Conservation (phyloP, 2,329 filamentous ascomycete genomes). For the Thelonectria rubi region DNA sequence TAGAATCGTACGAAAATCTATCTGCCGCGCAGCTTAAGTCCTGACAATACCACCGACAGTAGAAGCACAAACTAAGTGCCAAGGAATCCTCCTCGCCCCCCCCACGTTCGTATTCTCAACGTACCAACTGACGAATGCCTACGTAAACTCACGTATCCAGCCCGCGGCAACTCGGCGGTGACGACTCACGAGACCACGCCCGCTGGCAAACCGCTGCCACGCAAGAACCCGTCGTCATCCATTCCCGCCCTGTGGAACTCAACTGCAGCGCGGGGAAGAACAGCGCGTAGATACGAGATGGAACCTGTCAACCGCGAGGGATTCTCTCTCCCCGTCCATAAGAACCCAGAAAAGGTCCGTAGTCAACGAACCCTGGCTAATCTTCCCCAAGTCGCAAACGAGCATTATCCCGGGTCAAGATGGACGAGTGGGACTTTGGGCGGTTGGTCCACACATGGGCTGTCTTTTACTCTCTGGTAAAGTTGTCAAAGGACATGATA, state of each 20-base stretch:
- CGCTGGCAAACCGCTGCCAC: constrained; percentile 4
- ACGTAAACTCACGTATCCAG: constrained; percentile 1
- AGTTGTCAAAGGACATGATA: neutral
- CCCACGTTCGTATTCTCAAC: neutral
- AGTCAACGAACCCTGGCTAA: neutral
- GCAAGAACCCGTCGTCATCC: constrained; percentile 17
- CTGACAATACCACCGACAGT: neutral
- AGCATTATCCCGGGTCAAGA: constrained; percentile 10
- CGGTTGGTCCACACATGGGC: constrained; percentile 14
- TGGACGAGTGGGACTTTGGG: constrained; percentile 5
- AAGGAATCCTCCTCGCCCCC: neutral
- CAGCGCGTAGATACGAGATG: constrained; percentile 1
- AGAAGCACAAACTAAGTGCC: neutral
- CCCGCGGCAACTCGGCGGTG: neutral
- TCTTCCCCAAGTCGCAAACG: neutral
- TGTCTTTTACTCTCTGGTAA: neutral
- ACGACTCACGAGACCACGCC: neutral
- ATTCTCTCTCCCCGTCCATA: neutral
- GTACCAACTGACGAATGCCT: constrained; percentile 16
- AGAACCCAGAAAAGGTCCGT: neutral
- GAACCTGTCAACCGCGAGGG: neutral
- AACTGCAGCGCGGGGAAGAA: constrained; percentile 1
- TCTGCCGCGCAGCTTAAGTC: neutral
- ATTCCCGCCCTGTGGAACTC: constrained; percentile 8
- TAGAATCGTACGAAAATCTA: no score